Base-by-base conservation (phyloP, 306 rosid species). In the Rubus parviflorus region DNA sequence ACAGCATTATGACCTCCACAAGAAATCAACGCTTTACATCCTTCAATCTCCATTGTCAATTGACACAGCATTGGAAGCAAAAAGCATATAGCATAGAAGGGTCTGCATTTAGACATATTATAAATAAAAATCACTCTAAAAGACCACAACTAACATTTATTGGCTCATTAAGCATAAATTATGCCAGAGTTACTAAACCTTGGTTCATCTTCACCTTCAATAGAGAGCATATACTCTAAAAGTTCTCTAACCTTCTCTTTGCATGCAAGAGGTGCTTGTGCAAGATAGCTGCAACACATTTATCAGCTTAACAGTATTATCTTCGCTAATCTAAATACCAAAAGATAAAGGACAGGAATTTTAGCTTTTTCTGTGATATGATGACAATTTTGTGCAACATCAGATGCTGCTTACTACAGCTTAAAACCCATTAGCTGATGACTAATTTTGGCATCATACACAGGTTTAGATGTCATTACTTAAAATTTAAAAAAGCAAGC, bases 11-110 rank as follows among this genome's bases (percentile, higher is more conserved):
- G 88, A 61, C 93, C 97, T 80, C 90, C 87, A 75, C 87, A 92
- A 62, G 90, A 90, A 79, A 83, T 86, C 81, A 90, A 66, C 75
- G 87, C 74, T 78, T 81, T 81, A 78, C 97, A 95, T 68, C 97
- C 97, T 82, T 92, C 97, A 65, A 77, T 77, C 61, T 85, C 22
- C 97, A 92, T 89, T 47, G 97, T 89, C 86, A 80, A 76, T 83
- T 92, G 97, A 83, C 92, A 92, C 83, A 95, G 81, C 88, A 89
- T 43, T 51, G 98, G 98, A 77, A 95, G 93, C 89, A 95, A 86
- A 85, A 92, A 95, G 85, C 97, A 89, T 65, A 88, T 77, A 2
- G 92, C 82, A 75, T 82, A 77, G 89, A 95, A 95, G 52, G 98
- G 97, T 80, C 98, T 95, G 93, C 57, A 80, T 38, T 60, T 65